A percentile compares a stretch with the other conserved stretches of the same genome.
Evolutionary conservation across 208 protist species (phyloP).

Genomic region (Leishmania amazonensis): DNA sequence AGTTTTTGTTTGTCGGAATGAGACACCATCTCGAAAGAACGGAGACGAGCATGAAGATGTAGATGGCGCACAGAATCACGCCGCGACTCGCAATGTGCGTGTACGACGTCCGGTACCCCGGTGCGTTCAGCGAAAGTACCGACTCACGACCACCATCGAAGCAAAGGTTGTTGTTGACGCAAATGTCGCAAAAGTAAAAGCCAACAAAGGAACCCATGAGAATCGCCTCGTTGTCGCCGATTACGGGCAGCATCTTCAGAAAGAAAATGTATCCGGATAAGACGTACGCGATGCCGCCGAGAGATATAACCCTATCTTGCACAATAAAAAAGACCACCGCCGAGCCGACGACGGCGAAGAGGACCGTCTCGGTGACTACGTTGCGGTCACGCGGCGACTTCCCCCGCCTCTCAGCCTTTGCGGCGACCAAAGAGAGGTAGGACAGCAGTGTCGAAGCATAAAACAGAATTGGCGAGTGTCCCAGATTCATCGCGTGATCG

Average conservation of each 20-base stretch:
- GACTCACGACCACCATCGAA: conserved; percentile 38
- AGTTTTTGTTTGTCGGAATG: conserved; percentile 64
- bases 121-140: conserved; percentile 41
- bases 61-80: conserved; percentile 66
- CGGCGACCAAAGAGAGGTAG: conserved; percentile 65
- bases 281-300: conserved; percentile 73
- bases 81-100: conserved; percentile 76
- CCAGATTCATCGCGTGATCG: conserved; percentile 45
- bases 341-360: conserved; percentile 54
- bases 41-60: conserved; percentile 41
- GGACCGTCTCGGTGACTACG: conserved; percentile 37
- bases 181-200: conserved; percentile 79
- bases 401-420: conserved; percentile 32
- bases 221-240: conserved; percentile 84
- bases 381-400: conserved; percentile 40
- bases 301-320: conserved; percentile 61
- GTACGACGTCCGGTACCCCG: conserved; percentile 63
- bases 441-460: conserved; percentile 84
- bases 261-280: conserved; percentile 68
- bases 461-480: conserved; percentile 66
- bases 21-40: conserved; percentile 53
- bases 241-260: conserved; percentile 41
- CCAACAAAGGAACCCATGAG: conserved; percentile 73
- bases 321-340: conserved; percentile 55
- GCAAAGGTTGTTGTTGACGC: conserved; percentile 69